phyloP scores from a whole-genome alignment of 2,329 filamentous ascomycete genomes.

The Penicillium rolfsii region DNA sequence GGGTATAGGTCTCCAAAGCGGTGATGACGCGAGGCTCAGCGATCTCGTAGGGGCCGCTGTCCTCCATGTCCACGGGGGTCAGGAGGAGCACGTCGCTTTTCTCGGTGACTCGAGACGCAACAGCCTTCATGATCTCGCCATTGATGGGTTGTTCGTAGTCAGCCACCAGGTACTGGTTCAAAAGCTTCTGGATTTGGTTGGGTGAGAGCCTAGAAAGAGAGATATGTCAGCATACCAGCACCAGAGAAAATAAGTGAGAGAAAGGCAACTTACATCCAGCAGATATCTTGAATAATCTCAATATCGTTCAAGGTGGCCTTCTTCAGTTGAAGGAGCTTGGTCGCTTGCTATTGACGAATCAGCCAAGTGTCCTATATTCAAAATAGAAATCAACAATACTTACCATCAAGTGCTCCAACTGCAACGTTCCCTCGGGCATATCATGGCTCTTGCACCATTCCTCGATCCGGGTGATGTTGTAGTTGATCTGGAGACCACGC shows the following conservation, averaged over 20 bases:
- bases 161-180: constrained; percentile 97
- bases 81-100: constrained; percentile 96
- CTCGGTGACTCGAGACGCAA: constrained; percentile 93
- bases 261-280: constrained; percentile 85
- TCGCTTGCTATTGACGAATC: constrained; percentile 73
- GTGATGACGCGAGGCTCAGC: constrained; percentile 95
- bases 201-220: constrained; percentile 74
- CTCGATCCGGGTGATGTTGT: constrained; percentile 98
- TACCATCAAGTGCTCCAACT: constrained; percentile 97
- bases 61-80: constrained; percentile 97
- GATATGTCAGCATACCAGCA: constrained; percentile 12
- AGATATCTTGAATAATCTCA: constrained; percentile 99
- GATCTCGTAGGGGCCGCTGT: constrained; percentile 97
- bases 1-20: constrained; percentile 95
- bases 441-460: constrained; percentile 99
- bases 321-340: constrained; percentile 96
- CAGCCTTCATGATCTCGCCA: constrained; percentile 99
- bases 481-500: constrained; percentile 98
- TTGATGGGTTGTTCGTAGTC: constrained; percentile 99
- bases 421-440: constrained; percentile 96
- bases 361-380: constrained; percentile 6
- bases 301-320: constrained; percentile 99
- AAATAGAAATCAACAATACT: constrained; percentile 29
- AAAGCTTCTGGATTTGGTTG: constrained; percentile 97
- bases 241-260: background rate